Percentiles rank a stretch among this genome's conserved stretches.
Conservation (phyloP, 305 asterid species). For the Fraxinus sp. region DNA sequence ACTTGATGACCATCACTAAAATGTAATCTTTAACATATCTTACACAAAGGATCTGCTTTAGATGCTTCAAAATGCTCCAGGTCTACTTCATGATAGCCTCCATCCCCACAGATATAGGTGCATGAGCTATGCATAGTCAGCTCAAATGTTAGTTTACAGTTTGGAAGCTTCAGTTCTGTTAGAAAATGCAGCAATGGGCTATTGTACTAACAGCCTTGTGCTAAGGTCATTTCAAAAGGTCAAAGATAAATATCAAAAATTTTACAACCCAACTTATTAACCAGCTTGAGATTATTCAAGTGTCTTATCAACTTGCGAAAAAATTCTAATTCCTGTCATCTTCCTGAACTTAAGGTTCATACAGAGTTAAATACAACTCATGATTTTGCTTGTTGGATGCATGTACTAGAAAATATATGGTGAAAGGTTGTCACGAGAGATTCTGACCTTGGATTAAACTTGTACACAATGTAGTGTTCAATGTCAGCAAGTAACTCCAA, state of each 20-base stretch:
- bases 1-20: constrained; percentile 5
- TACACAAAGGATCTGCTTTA: constrained; percentile 68
- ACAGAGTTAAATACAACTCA: not conserved
- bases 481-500: constrained; percentile 54
- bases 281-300: not conserved
- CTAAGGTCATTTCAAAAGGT: not conserved
- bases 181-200: constrained; percentile 6
- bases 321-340: not conserved
- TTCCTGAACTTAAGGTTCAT: constrained; percentile 10
- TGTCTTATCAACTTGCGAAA: not conserved
- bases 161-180: constrained; percentile 4
- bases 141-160: constrained; percentile 12
- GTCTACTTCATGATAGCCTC: constrained; percentile 51
- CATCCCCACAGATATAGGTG: constrained; percentile 56
- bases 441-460: constrained; percentile 62
- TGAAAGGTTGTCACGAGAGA: constrained; percentile 11
- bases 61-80: constrained; percentile 56
- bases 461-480: constrained; percentile 45
- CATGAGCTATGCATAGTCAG: constrained; percentile 55
- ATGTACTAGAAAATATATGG: constrained; percentile 4
- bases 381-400: constrained; percentile 5
- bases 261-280: not conserved
- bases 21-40: constrained; percentile 27
- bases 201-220: not conserved
- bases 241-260: not conserved